These are phyloP conservation scores for Blastomyces percursus DNA, from an alignment of 2,329 filamentous ascomycete species.

Conservation along the genomic window DNA sequence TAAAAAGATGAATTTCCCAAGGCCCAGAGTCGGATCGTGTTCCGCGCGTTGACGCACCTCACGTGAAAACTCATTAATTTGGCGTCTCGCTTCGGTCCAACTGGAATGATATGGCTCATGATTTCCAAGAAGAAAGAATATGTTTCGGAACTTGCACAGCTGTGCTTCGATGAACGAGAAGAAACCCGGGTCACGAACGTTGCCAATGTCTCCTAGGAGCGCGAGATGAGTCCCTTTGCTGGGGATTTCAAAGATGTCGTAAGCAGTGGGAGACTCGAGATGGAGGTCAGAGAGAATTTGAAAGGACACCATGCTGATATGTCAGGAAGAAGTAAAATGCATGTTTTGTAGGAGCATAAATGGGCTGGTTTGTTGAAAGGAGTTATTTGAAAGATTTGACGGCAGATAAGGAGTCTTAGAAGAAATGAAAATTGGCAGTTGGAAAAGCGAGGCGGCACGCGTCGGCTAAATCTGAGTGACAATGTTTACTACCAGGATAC, in stretches of 20 bases:
- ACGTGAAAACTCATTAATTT: slow-evolving; percentile 19
- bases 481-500: not conserved
- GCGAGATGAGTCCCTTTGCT: slow-evolving; percentile 43
- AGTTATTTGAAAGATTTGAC: not conserved
- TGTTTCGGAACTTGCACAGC: not conserved
- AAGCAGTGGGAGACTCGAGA: slow-evolving; percentile 41
- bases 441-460: not conserved
- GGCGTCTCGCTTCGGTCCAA: slow-evolving; percentile 19
- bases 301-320: slow-evolving; percentile 13
- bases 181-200: slow-evolving; percentile 34
- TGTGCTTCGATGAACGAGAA: slow-evolving; percentile 30
- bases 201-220: slow-evolving; percentile 48
- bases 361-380: not conserved
- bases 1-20: slow-evolving; percentile 33
- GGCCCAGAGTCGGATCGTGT: slow-evolving; percentile 1
- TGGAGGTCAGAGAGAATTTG: slow-evolving; percentile 51
- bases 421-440: not conserved
- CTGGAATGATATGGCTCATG: not conserved
- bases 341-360: not conserved
- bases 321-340: not conserved
- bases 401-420: not conserved
- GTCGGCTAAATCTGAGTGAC: not conserved
- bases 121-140: not conserved
- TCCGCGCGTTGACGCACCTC: slow-evolving; percentile 13
- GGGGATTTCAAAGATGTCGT: slow-evolving; percentile 41